Evolutionary conservation across 2,329 filamentous ascomycete species (phyloP).

Genomic region (Juglanconis sp.): DNA sequence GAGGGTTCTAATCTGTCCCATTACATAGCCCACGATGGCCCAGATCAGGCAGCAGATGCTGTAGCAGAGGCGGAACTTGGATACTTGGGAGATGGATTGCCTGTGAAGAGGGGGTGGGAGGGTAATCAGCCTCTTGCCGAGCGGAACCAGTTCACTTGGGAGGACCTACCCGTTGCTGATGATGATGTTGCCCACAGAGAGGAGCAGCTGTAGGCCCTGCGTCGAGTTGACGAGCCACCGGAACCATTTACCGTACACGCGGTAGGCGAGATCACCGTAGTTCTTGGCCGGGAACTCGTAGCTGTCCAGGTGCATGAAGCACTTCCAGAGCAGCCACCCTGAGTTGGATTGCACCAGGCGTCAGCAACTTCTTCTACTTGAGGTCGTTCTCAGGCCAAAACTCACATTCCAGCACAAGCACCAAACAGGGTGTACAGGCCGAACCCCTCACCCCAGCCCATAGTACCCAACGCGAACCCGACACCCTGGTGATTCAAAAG

Average conservation of each 20-base stretch:
- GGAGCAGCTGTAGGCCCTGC: slow-evolving; percentile 42
- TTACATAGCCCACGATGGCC: slow-evolving; percentile 43
- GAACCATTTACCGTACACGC: slow-evolving; percentile 38
- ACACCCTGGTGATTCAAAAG: slow-evolving; percentile 25
- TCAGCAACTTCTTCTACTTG: slow-evolving; percentile 1
- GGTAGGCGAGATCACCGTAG: slow-evolving; percentile 45
- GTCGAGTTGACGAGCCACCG: slow-evolving; percentile 46
- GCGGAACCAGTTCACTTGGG: no score
- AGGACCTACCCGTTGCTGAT: slow-evolving; percentile 40
- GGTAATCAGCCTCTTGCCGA: no score
- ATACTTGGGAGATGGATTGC: slow-evolving; percentile 49
- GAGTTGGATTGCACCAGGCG: not conserved
- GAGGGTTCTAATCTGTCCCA: slow-evolving; percentile 53
- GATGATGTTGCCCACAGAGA: slow-evolving; percentile 48
- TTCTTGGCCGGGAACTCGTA: slow-evolving; percentile 41
- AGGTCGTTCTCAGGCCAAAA: slow-evolving; percentile 20
- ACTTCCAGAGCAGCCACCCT: slow-evolving; percentile 40
- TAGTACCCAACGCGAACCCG: slow-evolving; percentile 25
- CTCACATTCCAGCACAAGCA: slow-evolving; percentile 29
- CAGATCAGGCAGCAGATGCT: slow-evolving; percentile 48
- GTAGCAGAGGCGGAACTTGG: slow-evolving; percentile 48
- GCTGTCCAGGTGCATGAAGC: slow-evolving; percentile 40
- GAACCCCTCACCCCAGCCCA: slow-evolving; percentile 34
- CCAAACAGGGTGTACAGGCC: slow-evolving; percentile 42
- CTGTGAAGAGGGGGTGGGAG: no score